A percentile compares a stretch with the other conserved stretches of the same genome.
Evolutionary conservation across 176 grass and related monocot genomes (phyloP).

Genomic region (Eleusine coracana): DNA sequence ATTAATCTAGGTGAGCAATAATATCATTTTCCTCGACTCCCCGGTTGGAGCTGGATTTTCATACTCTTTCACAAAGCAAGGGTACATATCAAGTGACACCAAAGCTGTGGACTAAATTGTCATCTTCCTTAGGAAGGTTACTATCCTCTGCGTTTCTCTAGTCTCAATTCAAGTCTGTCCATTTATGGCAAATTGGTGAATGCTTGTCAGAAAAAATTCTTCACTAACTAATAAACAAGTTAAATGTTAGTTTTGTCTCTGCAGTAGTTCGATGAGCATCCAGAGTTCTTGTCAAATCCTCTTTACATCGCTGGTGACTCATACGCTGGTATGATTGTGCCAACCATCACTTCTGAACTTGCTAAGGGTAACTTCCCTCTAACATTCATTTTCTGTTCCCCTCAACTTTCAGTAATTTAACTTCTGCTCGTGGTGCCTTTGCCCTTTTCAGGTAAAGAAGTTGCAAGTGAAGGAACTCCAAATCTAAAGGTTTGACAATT

Average conservation of each 20-base stretch:
- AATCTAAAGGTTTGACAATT: conserved; percentile 60
- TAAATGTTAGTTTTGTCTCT: background rate
- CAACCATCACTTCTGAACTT: conserved; percentile 50
- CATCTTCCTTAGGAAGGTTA: conserved; percentile 71
- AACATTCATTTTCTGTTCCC: background rate
- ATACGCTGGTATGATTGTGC: conserved; percentile 63
- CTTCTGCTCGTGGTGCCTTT: background rate
- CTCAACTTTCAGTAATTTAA: background rate
- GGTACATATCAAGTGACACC: conserved; percentile 45
- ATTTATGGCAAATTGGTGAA: no score
- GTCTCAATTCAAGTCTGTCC: no score
- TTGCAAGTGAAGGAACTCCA: background rate
- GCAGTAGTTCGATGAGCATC: conserved; percentile 71
- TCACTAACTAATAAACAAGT: no score
- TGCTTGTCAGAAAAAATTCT: no score
- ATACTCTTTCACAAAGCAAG: conserved; percentile 44
- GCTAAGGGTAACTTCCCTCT: conserved; percentile 33
- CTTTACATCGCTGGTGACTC: conserved; percentile 76
- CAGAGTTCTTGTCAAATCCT: conserved; percentile 56
- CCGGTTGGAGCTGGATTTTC: conserved; percentile 75
- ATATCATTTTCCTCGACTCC: conserved; percentile 79
- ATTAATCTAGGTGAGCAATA: conserved; percentile 50
- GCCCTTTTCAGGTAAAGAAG: conserved; percentile 37
- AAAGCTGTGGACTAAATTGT: conserved; percentile 43
- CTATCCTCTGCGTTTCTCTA: background rate